phyloP scores from a whole-genome alignment of 768 basidiomycete species.

The Tylopilus felleus region DNA sequence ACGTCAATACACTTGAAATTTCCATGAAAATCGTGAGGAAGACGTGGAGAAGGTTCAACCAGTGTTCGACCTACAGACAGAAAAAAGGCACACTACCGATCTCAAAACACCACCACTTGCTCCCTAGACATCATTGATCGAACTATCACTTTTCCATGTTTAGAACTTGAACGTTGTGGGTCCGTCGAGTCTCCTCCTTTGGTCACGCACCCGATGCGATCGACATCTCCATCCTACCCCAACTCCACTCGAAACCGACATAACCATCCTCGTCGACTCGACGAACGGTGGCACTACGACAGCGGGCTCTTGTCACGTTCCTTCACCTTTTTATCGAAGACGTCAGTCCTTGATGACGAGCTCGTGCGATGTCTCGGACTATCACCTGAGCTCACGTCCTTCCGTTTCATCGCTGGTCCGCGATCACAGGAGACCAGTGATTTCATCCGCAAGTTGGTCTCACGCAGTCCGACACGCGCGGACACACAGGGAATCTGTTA shows the following conservation, averaged over 20 bases:
- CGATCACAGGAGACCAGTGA: conserved; percentile 13
- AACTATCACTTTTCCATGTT: no score
- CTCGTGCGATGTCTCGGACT: conserved; percentile 17
- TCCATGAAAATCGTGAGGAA: no score
- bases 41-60: no score
- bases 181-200: no score
- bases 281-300: conserved; percentile 2
- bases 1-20: no score
- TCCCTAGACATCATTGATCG: no score
- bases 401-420: conserved; percentile 15
- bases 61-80: no score
- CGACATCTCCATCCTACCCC: no score
- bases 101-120: no score
- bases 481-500: neutral
- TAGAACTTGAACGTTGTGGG: no score
- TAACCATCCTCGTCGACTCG: neutral
- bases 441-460: conserved; percentile 4
- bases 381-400: conserved; percentile 5
- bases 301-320: conserved; percentile 13
- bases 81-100: no score
- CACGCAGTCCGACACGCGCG: neutral
- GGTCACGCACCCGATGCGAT: no score
- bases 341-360: conserved; percentile 13
- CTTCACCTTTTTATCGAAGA: conserved; percentile 12
- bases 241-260: conserved; percentile 14